Percentiles rank a stretch among this genome's conserved stretches.
Conservation (phyloP, 257 asterid genomes). For the Primulina eburnea region DNA sequence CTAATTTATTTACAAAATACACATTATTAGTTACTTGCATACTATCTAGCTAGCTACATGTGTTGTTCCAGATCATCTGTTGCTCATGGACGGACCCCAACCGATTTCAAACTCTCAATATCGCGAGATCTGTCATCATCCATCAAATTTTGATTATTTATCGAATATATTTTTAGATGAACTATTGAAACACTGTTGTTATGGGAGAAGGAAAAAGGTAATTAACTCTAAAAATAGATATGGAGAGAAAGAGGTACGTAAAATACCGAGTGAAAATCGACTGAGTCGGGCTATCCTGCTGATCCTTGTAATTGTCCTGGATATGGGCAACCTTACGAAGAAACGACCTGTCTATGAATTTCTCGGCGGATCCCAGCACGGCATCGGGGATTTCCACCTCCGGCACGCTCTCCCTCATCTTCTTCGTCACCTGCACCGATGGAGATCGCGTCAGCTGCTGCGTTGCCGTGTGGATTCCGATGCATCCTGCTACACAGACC, state of each 20-base stretch:
- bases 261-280: slow-evolving; percentile 27
- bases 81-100: slow-evolving; percentile 15
- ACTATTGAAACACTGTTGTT: no score
- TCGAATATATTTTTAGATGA: neutral
- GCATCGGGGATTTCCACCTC: slow-evolving; percentile 44
- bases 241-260: no score
- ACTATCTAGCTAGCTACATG: neutral
- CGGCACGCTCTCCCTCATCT: slow-evolving; percentile 37
- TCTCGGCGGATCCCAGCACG: slow-evolving; percentile 22
- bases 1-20: no score
- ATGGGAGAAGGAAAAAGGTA: no score
- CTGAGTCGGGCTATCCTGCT: neutral
- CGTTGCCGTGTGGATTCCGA: slow-evolving; percentile 40
- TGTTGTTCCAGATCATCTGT: neutral
- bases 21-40: neutral
- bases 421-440: slow-evolving; percentile 42
- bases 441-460: slow-evolving; percentile 45
- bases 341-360: slow-evolving; percentile 37
- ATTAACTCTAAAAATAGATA: no score
- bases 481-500: slow-evolving; percentile 27
- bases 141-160: neutral
- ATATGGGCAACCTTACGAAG: slow-evolving; percentile 46
- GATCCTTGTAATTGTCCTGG: slow-evolving; percentile 31
- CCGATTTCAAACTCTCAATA: slow-evolving; percentile 27
- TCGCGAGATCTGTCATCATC: slow-evolving; percentile 22